Evolutionary conservation across 495 filamentous ascomycete genomes (phyloP), one percentile per base, ranked within the genome.

Genomic region (Coniosporium apollinis): DNA sequence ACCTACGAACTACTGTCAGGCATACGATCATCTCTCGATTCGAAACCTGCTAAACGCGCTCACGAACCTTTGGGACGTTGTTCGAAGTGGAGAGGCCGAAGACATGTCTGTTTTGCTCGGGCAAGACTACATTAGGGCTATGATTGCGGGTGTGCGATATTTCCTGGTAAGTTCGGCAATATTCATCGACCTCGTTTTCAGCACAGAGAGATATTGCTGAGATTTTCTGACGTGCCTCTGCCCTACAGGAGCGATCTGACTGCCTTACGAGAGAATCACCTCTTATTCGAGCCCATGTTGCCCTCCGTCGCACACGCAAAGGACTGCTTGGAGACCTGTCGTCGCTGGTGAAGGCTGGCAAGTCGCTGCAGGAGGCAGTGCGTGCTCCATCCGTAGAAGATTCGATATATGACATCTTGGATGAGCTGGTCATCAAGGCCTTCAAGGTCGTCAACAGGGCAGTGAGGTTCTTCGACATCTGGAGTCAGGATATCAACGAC

Each of bases 1-100:
- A 38, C 91, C 91, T 19, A 96, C 91, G 3, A 99, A 99, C 55
- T 96, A 96, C 54, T 99, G 91, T 62, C 83, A 94, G 52, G 69
- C 81, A 8, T 99, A 94, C 53, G 81, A 93, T 42, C 78, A 83
- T 30, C 64, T 82, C 15, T 72, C 81, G 33, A 87, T 94, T 67
- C 73, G 76, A 39, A 79, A 71, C 39, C 67, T 96, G 20, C 64
- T 99, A 18, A 82, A 81, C 41, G 85, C 89, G 1, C 60, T 94
- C 50, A 74, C 86, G 6, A 77, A 84, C 43, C 83, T 96, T 39
- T 96, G 86, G 82, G 89, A 96, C 51, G 65, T 93, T 42, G 71
- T 93, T 52, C 74, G 69, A 62, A 79, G 65, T 50, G 58, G 70
- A 41, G 70, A 70, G 53, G 52, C 69, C 52, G 57, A 72, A 51